Evolutionary conservation across 805 yeast species (phyloP).

Genomic region (Zygosaccharomyces kombuchaensis): DNA sequence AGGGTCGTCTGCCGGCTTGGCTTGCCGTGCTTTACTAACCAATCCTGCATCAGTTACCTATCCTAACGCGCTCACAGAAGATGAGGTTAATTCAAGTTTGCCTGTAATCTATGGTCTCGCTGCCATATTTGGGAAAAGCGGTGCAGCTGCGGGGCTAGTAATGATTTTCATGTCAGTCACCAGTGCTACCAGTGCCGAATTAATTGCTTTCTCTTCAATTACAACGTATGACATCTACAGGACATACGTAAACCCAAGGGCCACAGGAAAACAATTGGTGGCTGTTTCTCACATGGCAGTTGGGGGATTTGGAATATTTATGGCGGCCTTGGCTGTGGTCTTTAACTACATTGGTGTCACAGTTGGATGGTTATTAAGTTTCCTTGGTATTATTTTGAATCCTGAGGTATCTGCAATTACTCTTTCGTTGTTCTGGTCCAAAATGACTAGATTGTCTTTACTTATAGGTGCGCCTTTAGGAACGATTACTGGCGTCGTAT

Average conservation of each 20-base stretch:
- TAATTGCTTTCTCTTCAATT: slow-evolving; percentile 41
- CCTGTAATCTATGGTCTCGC: slow-evolving; percentile 39
- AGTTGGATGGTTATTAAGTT: slow-evolving; percentile 39
- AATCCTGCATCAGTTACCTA: slow-evolving; percentile 39
- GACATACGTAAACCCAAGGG: slow-evolving; percentile 39
- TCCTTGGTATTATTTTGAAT: slow-evolving; percentile 39
- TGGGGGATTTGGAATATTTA: slow-evolving; percentile 39
- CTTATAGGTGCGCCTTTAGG: slow-evolving; percentile 40
- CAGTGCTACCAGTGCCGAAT: slow-evolving; percentile 41
- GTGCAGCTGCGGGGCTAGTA: slow-evolving; percentile 40
- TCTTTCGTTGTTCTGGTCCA: slow-evolving; percentile 32
- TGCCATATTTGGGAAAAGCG: slow-evolving; percentile 46
- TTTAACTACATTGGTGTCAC: slow-evolving; percentile 43
- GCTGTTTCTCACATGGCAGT: slow-evolving; percentile 35
- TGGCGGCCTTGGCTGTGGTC: slow-evolving; percentile 38
- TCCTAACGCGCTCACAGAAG: slow-evolving; percentile 38
- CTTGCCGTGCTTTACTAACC: slow-evolving; percentile 34
- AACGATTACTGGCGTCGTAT: slow-evolving; percentile 49
- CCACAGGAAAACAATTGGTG: slow-evolving; percentile 38
- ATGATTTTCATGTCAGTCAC: slow-evolving; percentile 44
- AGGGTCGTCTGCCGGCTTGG: slow-evolving; percentile 37
- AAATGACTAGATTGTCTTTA: slow-evolving; percentile 15
- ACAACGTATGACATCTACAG: slow-evolving; percentile 40
- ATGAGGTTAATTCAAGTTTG: slow-evolving; percentile 40
- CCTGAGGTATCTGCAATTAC: slow-evolving; percentile 37